Evolutionary conservation across 1,284 basidiomycete species (phyloP).

Genomic region (Microbotryomycetes sp.): DNA sequence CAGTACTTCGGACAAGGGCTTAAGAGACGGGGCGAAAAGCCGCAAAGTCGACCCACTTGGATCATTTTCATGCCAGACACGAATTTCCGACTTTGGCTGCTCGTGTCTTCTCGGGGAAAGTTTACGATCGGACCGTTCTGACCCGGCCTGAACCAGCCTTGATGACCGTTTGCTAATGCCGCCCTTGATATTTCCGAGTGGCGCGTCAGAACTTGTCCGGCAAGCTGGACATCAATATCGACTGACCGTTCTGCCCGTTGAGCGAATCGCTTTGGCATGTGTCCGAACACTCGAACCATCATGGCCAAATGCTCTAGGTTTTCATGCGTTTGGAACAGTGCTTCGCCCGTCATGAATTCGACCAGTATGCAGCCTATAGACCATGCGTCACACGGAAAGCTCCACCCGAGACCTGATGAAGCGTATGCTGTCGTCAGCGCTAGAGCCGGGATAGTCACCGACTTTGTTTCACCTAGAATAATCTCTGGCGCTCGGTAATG

Average conservation of each 20-base stretch:
- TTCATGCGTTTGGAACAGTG: slow-evolving; percentile 97
- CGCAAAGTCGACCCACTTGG: no score
- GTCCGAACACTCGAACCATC: slow-evolving; percentile 99
- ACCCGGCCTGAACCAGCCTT: background rate
- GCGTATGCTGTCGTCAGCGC: background rate
- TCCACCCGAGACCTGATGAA: slow-evolving; percentile 81
- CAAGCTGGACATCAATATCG: no score
- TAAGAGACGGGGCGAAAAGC: no score
- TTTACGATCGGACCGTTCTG: slow-evolving; percentile 53
- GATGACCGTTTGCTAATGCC: background rate
- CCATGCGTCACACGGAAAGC: slow-evolving; percentile 96
- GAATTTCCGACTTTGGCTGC: slow-evolving; percentile 86
- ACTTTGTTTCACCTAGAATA: slow-evolving; percentile 67
- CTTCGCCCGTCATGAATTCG: slow-evolving; percentile 96
- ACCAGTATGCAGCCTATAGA: slow-evolving; percentile 98
- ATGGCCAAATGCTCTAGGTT: slow-evolving; percentile 98
- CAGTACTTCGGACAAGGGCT: no score
- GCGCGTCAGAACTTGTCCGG: no score
- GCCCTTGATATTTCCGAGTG: slow-evolving; percentile 46
- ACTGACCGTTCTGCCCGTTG: slow-evolving; percentile 38
- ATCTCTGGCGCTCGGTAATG: slow-evolving; percentile 99
- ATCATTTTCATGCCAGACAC: slow-evolving; percentile 68
- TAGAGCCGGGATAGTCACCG: background rate
- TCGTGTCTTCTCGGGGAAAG: slow-evolving; percentile 72
- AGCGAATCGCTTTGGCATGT: slow-evolving; percentile 77